phyloP scores from a whole-genome alignment of 2,329 filamentous ascomycete genomes.

The Fusarium nematophilum region DNA sequence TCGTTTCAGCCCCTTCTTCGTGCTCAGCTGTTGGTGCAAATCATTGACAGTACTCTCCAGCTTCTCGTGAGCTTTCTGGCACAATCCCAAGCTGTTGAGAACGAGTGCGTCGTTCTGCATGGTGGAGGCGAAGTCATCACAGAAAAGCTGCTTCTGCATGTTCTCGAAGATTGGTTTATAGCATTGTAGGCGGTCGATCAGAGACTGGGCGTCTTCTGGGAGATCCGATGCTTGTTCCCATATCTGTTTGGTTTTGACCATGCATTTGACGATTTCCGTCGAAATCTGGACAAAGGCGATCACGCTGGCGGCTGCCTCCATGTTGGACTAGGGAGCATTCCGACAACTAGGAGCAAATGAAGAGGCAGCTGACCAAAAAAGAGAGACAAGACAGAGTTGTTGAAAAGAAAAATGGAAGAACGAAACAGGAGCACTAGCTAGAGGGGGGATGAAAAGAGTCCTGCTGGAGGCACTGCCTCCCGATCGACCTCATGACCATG shows the following conservation, averaged over 20 bases:
- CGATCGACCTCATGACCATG: constrained; percentile 4
- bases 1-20: constrained; percentile 22
- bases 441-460: background rate
- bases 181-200: constrained; percentile 34
- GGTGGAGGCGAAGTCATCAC: background rate
- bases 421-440: background rate
- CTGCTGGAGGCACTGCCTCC: constrained; percentile 18
- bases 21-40: constrained; percentile 20
- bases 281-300: constrained; percentile 42
- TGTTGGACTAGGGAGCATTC: constrained; percentile 4
- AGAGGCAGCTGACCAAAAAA: background rate
- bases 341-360: background rate
- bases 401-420: background rate
- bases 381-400: background rate
- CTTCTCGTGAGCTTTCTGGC: constrained; percentile 16
- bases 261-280: constrained; percentile 32
- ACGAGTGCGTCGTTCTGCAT: constrained; percentile 13
- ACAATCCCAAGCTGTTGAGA: constrained; percentile 10
- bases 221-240: constrained; percentile 42
- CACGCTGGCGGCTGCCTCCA: constrained; percentile 36
- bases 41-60: constrained; percentile 31
- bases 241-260: constrained; percentile 34
- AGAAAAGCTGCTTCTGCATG: constrained; percentile 28
- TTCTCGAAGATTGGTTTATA: constrained; percentile 26
- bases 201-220: constrained; percentile 31